Evolutionary conservation across 371 early-diverging fungal species (phyloP), one percentile per base, ranked within the genome.

Genomic region (Mortierella sp.): DNA sequence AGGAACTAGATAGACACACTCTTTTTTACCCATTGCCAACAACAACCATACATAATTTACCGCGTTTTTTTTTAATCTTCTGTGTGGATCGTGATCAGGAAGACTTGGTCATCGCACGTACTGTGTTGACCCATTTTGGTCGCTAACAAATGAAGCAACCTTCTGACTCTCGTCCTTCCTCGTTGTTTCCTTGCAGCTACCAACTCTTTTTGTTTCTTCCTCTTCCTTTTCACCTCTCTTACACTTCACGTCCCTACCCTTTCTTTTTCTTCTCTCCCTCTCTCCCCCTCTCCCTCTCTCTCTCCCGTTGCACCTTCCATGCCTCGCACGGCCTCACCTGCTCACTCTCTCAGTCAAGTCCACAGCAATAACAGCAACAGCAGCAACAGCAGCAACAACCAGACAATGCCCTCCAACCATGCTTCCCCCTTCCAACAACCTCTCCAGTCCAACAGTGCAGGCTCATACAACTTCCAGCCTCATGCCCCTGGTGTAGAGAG

Each of bases 391-490:
- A 21, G 26, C 65, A 70, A 26, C 63, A 68, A 31, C 8, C 79
- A 77, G 50, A 70, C 76, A 44, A 84, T 84, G 84, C 81, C 84
- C 70, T 75, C 84, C 54, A 75, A 80, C 81, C 68, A 84, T 73
- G 81, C 76, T 38, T 70, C 84, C 70, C 50, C 3, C 14, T 38
- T 58, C n/a, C 76, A 55, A n/a, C 50, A 55, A 47, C 70, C 63
- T 28, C 21, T 70, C 70, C 80, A 68, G 21, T 57, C 60, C n/a
- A 73, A 52, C 34, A 71, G 45, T 47, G 26, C 48, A n/a, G 58
- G 77, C n/a, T 48, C 77, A 48, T 73, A 76, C 60, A 74, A 47
- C 73, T 74, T 83, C 79, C 79, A 83, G 58, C 70, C 77, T 21
- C 74, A 79, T 10, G 65, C 45, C n/a, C 70, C 50, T 16, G 72